Evolutionary conservation across 106 monocot genomes (phyloP).

Genomic region (Dendrobium officinale): DNA sequence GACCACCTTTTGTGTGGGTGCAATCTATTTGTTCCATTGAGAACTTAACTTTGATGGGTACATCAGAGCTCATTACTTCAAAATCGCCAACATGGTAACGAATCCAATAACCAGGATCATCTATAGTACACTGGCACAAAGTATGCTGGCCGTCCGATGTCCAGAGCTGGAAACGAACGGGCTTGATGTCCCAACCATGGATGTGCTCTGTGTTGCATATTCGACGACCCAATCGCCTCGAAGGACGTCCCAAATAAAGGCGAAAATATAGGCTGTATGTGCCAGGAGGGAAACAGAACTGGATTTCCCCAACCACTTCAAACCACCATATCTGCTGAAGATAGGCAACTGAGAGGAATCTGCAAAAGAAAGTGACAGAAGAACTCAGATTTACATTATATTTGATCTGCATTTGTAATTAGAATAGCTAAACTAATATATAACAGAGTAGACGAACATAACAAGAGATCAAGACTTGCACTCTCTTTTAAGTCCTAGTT

Average conservation of each 20-base stretch:
- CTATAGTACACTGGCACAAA: constrained; percentile 22
- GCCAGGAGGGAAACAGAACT: constrained; percentile 41
- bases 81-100: constrained; percentile 42
- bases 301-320: constrained; percentile 39
- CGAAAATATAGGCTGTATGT: constrained; percentile 42
- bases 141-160: constrained; percentile 46
- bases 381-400: background rate
- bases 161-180: constrained; percentile 36
- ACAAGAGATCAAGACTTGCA: no score
- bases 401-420: background rate
- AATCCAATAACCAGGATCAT: constrained; percentile 32
- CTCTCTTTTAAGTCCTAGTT: no score
- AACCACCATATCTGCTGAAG: constrained; percentile 56
- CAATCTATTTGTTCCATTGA: constrained; percentile 62
- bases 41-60: constrained; percentile 37
- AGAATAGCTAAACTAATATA: no score
- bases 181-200: constrained; percentile 47
- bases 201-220: constrained; percentile 23
- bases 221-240: constrained; percentile 29
- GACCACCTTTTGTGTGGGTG: constrained; percentile 56
- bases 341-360: constrained; percentile 39
- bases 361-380: constrained; percentile 7
- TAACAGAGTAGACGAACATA: no score
- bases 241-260: constrained; percentile 35
- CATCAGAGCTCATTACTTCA: constrained; percentile 10